Evolutionary conservation across 306 rosid species (phyloP).

Genomic region (Fragaria iinumae): DNA sequence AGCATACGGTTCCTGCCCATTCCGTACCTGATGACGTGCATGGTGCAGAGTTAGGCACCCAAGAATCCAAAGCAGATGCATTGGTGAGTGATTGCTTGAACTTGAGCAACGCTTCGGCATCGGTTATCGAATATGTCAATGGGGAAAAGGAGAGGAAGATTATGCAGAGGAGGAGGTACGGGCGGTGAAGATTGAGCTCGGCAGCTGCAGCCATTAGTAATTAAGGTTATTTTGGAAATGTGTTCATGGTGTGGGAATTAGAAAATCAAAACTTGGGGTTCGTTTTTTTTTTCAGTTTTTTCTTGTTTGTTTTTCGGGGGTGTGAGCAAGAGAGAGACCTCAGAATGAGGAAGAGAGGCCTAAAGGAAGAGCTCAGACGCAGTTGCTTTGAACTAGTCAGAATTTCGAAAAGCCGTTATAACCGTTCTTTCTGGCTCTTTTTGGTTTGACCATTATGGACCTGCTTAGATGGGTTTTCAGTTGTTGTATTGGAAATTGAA

Average conservation of each 20-base stretch:
- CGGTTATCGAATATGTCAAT: conserved; percentile 35
- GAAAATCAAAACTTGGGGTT: not conserved
- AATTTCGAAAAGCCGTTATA: conserved; percentile 1
- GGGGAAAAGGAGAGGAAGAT: conserved; percentile 11
- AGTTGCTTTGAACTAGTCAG: conserved; percentile 17
- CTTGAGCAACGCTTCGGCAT: conserved; percentile 54
- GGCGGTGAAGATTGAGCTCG: conserved; percentile 22
- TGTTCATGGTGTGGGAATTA: not conserved
- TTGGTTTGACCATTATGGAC: conserved; percentile 1
- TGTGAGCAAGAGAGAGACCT: conserved; percentile 19
- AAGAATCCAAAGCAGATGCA: conserved; percentile 31
- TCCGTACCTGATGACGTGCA: conserved; percentile 27
- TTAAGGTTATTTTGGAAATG: not conserved
- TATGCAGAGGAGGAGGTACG: conserved; percentile 24
- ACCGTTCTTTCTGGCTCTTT: not conserved
- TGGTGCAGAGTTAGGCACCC: conserved; percentile 45
- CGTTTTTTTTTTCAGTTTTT: not conserved
- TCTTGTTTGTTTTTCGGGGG: not conserved
- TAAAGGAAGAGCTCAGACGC: not conserved
- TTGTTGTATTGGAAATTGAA: not conserved
- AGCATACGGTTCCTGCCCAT: conserved; percentile 59
- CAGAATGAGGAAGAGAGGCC: conserved; percentile 6
- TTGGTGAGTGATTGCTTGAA: conserved; percentile 50
- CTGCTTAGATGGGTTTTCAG: not conserved
- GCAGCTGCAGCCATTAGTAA: conserved; percentile 48